phyloP scores from a whole-genome alignment of 2,329 filamentous ascomycete species.

The Paecilomyces variotii region DNA sequence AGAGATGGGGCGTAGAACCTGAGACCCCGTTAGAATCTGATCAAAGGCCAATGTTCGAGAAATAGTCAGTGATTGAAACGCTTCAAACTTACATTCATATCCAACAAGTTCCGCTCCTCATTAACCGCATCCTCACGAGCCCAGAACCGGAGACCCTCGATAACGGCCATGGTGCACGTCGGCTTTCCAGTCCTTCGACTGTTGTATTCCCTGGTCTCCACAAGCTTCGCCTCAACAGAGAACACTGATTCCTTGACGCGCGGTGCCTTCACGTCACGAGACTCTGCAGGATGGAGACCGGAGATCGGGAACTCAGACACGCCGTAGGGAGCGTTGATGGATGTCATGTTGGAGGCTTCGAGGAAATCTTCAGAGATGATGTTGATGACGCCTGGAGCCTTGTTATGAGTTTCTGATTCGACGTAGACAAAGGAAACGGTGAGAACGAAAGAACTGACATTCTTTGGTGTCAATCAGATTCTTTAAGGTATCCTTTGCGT shows the following conservation, averaged over 20 bases:
- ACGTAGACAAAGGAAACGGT: too few species aligned
- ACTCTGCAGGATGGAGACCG: constrained; percentile 60
- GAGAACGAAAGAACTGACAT: constrained; percentile 26
- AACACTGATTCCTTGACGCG: constrained; percentile 73
- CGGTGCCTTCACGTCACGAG: constrained; percentile 54
- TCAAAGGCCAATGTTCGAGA: not conserved
- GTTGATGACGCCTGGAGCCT: constrained; percentile 55
- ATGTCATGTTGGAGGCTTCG: constrained; percentile 71
- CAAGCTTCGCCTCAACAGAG: constrained; percentile 65
- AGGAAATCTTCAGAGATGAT: constrained; percentile 74
- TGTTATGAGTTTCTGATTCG: not conserved
- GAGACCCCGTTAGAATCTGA: not conserved
- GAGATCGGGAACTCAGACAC: constrained; percentile 66
- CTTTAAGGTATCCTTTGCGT: constrained; percentile 65
- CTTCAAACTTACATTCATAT: constrained; percentile 43
- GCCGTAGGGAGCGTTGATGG: constrained; percentile 65
- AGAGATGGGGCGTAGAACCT: constrained; percentile 60
- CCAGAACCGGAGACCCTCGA: constrained; percentile 79
- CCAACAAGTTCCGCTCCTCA: constrained; percentile 60
- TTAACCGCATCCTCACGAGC: constrained; percentile 75
- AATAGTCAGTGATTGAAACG: not conserved
- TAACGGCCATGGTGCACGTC: constrained; percentile 59
- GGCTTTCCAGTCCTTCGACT: constrained; percentile 60
- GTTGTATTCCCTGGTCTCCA: constrained; percentile 64
- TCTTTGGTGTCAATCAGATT: constrained; percentile 63